Evolutionary conservation across 2,329 filamentous ascomycete species (phyloP).

Genomic region (Phialocephala subalpina): DNA sequence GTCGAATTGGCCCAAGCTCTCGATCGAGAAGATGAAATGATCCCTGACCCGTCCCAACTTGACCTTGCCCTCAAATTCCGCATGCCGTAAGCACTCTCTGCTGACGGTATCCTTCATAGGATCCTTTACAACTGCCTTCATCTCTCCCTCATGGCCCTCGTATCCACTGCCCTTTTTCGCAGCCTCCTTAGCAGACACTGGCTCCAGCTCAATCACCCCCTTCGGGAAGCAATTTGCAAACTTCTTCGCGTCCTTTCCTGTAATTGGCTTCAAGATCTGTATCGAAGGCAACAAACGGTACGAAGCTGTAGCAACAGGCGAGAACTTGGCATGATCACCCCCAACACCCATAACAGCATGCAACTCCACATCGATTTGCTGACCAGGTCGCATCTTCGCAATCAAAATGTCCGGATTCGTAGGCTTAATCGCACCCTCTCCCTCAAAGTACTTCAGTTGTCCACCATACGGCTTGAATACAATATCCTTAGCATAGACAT

Average conservation of each 20-base stretch:
- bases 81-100: slow-evolving; percentile 88
- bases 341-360: slow-evolving; percentile 96
- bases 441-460: slow-evolving; percentile 74
- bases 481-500: slow-evolving; percentile 82
- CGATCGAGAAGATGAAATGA: slow-evolving; percentile 96
- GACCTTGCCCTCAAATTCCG: slow-evolving; percentile 95
- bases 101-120: slow-evolving; percentile 95
- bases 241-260: slow-evolving; percentile 87
- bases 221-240: slow-evolving; percentile 89
- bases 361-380: slow-evolving; percentile 85
- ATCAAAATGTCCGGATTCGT: slow-evolving; percentile 93
- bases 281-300: slow-evolving; percentile 93
- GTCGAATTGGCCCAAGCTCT: slow-evolving; percentile 94
- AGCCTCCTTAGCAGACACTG: slow-evolving; percentile 73
- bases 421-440: slow-evolving; percentile 73
- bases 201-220: slow-evolving; percentile 85
- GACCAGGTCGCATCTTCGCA: slow-evolving; percentile 90
- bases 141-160: slow-evolving; percentile 78
- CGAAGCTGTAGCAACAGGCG: slow-evolving; percentile 91
- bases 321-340: slow-evolving; percentile 96
- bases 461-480: slow-evolving; percentile 78
- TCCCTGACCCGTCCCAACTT: slow-evolving; percentile 89
- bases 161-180: slow-evolving; percentile 67
- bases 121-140: slow-evolving; percentile 87
- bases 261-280: slow-evolving; percentile 81